phyloP scores from a whole-genome alignment of 345 rosid species.

The Toxicodendron radicans region DNA sequence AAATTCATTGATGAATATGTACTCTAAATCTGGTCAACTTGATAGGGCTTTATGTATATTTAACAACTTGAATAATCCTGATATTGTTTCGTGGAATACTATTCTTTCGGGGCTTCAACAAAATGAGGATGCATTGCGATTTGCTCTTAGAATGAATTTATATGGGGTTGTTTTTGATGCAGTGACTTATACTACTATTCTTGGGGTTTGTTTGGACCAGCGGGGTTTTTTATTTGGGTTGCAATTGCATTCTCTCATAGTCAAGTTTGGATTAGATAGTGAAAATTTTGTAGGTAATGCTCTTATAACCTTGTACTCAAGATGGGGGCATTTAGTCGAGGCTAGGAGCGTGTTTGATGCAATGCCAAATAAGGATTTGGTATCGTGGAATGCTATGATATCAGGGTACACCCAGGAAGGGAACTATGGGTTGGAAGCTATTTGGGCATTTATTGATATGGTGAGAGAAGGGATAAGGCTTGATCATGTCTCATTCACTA shows the following conservation, averaged over 20 bases:
- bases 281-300: constrained; percentile 81
- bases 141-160: constrained; percentile 55
- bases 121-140: constrained; percentile 46
- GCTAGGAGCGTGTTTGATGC: constrained; percentile 69
- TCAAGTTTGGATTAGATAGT: constrained; percentile 53
- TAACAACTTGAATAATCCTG: constrained; percentile 58
- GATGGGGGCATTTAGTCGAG: constrained; percentile 49
- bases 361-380: constrained; percentile 61
- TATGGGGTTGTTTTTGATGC: constrained; percentile 58
- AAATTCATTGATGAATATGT: constrained; percentile 72
- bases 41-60: constrained; percentile 54
- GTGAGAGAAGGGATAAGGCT: constrained; percentile 56
- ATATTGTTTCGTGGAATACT: constrained; percentile 90
- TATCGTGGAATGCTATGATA: constrained; percentile 85
- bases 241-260: constrained; percentile 59
- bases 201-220: constrained; percentile 53
- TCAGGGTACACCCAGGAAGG: constrained; percentile 81
- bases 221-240: constrained; percentile 62
- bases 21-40: constrained; percentile 58
- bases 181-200: constrained; percentile 56
- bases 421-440: constrained; percentile 53
- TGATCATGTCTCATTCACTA: constrained; percentile 83
- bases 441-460: constrained; percentile 57
- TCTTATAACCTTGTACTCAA: constrained; percentile 66
- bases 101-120: constrained; percentile 71